Conservation (phyloP, 345 rosid species). For the Moricandia arvensis region DNA sequence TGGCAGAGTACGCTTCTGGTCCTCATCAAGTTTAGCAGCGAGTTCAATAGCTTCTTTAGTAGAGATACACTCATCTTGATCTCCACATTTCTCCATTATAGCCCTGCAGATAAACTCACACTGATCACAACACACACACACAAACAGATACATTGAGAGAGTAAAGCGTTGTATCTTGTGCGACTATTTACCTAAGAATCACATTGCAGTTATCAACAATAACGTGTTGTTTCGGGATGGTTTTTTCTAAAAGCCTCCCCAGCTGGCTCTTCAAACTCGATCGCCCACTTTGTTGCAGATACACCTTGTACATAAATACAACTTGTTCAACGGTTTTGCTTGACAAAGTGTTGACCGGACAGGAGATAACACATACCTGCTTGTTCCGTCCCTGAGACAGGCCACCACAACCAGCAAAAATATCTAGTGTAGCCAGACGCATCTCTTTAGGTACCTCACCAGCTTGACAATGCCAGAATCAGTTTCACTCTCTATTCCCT, state of each 20-base stretch:
- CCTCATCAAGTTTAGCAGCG: slow-evolving; percentile 41
- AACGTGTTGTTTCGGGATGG: slow-evolving; percentile 65
- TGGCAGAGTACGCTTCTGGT: slow-evolving; percentile 42
- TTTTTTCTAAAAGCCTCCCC: slow-evolving; percentile 69
- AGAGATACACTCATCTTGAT: slow-evolving; percentile 73
- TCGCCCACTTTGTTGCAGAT: slow-evolving; percentile 78
- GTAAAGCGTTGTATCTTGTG: slow-evolving; percentile 1
- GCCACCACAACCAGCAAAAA: slow-evolving; percentile 90
- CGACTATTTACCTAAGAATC: slow-evolving; percentile 54
- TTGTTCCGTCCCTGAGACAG: slow-evolving; percentile 61
- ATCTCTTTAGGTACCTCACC: slow-evolving; percentile 37
- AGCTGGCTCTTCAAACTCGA: slow-evolving; percentile 94
- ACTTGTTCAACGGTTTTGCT: slow-evolving; percentile 4
- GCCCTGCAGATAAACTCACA: slow-evolving; percentile 53
- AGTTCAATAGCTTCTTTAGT: slow-evolving; percentile 66
- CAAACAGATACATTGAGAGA: neutral
- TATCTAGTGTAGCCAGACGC: slow-evolving; percentile 66
- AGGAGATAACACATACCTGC: slow-evolving; percentile 47
- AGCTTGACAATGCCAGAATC: slow-evolving; percentile 39
- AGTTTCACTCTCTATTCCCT: slow-evolving; percentile 58
- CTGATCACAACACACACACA: slow-evolving; percentile 9
- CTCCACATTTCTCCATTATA: slow-evolving; percentile 75
- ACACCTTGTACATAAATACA: slow-evolving; percentile 48
- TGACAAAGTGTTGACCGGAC: neutral
- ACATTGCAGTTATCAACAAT: slow-evolving; percentile 85